A percentile compares a stretch with the other conserved stretches of the same genome.
These are phyloP conservation scores for Warburgia ugandensis DNA, from an alignment of 164 flowering plant genomes.

Conservation along the genomic window DNA sequence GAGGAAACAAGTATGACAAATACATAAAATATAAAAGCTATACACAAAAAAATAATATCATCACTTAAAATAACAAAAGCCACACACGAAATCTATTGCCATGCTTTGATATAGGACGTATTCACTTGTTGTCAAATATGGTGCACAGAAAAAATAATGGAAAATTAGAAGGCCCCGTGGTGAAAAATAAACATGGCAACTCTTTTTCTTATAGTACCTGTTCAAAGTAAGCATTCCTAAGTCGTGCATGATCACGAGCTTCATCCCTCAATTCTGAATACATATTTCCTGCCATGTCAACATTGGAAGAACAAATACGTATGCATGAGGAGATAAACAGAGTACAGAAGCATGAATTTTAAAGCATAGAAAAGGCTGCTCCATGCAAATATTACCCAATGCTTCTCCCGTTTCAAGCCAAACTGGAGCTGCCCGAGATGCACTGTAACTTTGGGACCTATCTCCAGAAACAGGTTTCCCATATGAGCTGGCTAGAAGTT, in stretches of 20 bases:
- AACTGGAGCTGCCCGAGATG: constrained; percentile 60
- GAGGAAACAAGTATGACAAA: too few relatives aligned
- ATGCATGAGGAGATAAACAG: constrained; percentile 15
- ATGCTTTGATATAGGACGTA: too few relatives aligned
- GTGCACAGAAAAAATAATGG: too few relatives aligned
- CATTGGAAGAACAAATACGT: constrained; percentile 19
- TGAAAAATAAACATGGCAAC: too few relatives aligned
- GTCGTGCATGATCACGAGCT: constrained; percentile 92
- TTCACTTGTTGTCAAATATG: too few relatives aligned
- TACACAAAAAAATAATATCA: too few relatives aligned
- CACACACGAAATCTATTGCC: too few relatives aligned
- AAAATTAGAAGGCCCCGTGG: too few relatives aligned
- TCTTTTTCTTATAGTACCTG: constrained; percentile 73
- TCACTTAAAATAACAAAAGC: too few relatives aligned
- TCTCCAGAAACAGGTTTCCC: constrained; percentile 50
- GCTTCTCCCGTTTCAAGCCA: constrained; percentile 99
- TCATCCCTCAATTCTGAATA: constrained; percentile 89
- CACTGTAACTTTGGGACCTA: constrained; percentile 50
- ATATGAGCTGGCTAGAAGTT: constrained; percentile 42
- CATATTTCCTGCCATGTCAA: constrained; percentile 79
- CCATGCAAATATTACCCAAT: constrained; percentile 58
- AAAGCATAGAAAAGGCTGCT: too few relatives aligned
- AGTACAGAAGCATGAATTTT: neutral
- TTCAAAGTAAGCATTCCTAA: constrained; percentile 89
- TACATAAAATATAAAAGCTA: too few relatives aligned